Evolutionary conservation across 768 basidiomycete genomes (phyloP).

Genomic region (Lentinula lateritia): DNA sequence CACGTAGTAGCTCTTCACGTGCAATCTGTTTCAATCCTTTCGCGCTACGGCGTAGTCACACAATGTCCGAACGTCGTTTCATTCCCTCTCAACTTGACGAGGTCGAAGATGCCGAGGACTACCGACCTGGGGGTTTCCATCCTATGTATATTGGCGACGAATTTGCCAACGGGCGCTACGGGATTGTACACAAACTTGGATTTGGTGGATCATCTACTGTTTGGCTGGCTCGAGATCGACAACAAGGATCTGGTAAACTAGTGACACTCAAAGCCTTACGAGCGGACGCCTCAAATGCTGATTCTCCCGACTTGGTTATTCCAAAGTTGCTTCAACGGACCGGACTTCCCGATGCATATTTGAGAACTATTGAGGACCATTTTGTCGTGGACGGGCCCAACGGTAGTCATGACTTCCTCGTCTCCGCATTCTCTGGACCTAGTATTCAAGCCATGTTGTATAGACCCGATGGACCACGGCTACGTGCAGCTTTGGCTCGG

Average conservation of each 20-base stretch:
- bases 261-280: conserved; percentile 46
- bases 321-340: conserved; percentile 14
- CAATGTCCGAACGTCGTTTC: no score
- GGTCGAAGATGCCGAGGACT: conserved; percentile 31
- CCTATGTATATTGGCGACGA: conserved; percentile 36
- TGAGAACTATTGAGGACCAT: conserved; percentile 18
- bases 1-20: no score
- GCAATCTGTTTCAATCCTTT: no score
- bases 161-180: conserved; percentile 36
- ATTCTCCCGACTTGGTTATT: not conserved
- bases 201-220: conserved; percentile 37
- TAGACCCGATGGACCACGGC: not conserved
- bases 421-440: conserved; percentile 33
- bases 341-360: no score
- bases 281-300: conserved; percentile 4
- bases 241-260: conserved; percentile 23
- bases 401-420: conserved; percentile 35
- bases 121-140: conserved; percentile 24
- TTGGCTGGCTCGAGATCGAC: conserved; percentile 26
- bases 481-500: not conserved
- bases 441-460: conserved; percentile 8
- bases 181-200: conserved; percentile 44
- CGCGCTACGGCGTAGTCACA: no score
- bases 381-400: conserved; percentile 34
- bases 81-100: no score